Evolutionary conservation across 2,329 filamentous ascomycete genomes (phyloP).

Genomic region (Nigrograna mackinnonii): DNA sequence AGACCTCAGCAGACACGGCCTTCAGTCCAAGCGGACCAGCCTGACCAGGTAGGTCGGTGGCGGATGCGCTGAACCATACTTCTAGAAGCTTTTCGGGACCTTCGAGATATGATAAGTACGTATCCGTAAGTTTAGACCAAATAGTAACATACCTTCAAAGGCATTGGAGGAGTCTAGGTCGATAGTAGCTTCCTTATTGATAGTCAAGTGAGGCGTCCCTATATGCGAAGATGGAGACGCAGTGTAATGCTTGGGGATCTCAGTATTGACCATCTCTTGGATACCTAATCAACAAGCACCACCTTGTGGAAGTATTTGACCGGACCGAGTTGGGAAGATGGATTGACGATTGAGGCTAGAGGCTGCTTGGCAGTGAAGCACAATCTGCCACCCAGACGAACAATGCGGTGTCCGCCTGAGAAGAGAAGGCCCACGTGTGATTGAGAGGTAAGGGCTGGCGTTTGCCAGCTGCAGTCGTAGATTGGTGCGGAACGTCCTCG

Average conservation of each 20-base stretch:
- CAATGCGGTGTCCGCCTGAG: slow-evolving; percentile 90
- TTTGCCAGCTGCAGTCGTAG: slow-evolving; percentile 75
- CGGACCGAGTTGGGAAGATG: slow-evolving; percentile 17
- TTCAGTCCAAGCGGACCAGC: slow-evolving; percentile 80
- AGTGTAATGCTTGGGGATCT: slow-evolving; percentile 79
- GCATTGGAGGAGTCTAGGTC: slow-evolving; percentile 95
- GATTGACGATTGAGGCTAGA: too few species aligned
- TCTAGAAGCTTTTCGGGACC: slow-evolving; percentile 97
- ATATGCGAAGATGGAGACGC: slow-evolving; percentile 76
- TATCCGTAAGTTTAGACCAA: neutral
- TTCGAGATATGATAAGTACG: slow-evolving; percentile 38
- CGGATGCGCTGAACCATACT: slow-evolving; percentile 92
- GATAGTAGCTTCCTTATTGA: slow-evolving; percentile 92
- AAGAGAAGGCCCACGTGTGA: slow-evolving; percentile 88
- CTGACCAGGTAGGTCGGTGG: slow-evolving; percentile 70
- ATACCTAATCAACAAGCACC: slow-evolving; percentile 25
- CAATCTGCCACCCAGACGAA: slow-evolving; percentile 98
- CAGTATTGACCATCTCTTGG: slow-evolving; percentile 80
- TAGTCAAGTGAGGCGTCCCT: slow-evolving; percentile 87
- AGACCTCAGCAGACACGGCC: slow-evolving; percentile 78
- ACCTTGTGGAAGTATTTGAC: slow-evolving; percentile 5
- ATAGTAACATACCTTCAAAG: slow-evolving; percentile 74
- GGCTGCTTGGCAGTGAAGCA: slow-evolving; percentile 68
- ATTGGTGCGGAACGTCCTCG: slow-evolving; percentile 62
- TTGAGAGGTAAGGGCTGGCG: slow-evolving; percentile 73